Conservation (phyloP, 2,329 filamentous ascomycete species). For the Shiraia sp. region DNA sequence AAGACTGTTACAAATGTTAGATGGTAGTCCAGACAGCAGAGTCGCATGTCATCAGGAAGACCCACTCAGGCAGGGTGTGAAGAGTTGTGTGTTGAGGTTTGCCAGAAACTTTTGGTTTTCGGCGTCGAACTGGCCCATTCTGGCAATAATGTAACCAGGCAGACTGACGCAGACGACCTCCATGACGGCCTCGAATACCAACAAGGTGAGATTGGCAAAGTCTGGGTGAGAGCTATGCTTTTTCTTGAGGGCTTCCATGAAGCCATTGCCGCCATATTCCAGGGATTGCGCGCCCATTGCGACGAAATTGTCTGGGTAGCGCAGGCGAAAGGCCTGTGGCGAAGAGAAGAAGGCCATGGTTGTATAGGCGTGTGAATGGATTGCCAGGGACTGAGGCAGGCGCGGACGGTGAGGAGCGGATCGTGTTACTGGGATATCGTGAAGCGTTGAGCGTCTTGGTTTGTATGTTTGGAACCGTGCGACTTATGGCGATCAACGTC, state of each 20-base stretch:
- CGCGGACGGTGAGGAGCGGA: slow-evolving; percentile 16
- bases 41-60: neutral
- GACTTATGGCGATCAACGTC: slow-evolving; percentile 18
- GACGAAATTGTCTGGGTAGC: slow-evolving; percentile 32
- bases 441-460: slow-evolving; percentile 28
- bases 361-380: slow-evolving; percentile 1
- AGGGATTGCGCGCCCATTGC: slow-evolving; percentile 41
- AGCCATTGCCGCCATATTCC: slow-evolving; percentile 33
- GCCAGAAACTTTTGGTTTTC: slow-evolving; percentile 96
- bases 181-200: slow-evolving; percentile 93
- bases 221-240: slow-evolving; percentile 61
- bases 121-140: slow-evolving; percentile 89
- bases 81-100: slow-evolving; percentile 93
- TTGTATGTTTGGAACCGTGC: slow-evolving; percentile 15
- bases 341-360: slow-evolving; percentile 38
- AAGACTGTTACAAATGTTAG: slow-evolving; percentile 66
- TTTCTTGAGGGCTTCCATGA: slow-evolving; percentile 38
- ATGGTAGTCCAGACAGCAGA: too few species aligned
- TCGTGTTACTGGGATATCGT: slow-evolving; percentile 14
- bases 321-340: slow-evolving; percentile 44
- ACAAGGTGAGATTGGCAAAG: slow-evolving; percentile 70
- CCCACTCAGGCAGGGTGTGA: slow-evolving; percentile 92
- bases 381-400: slow-evolving; percentile 7
- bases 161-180: slow-evolving; percentile 94
- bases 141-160: slow-evolving; percentile 90